These are phyloP conservation scores for Candida orba DNA, from an alignment of 805 yeast species.

Conservation along the genomic window DNA sequence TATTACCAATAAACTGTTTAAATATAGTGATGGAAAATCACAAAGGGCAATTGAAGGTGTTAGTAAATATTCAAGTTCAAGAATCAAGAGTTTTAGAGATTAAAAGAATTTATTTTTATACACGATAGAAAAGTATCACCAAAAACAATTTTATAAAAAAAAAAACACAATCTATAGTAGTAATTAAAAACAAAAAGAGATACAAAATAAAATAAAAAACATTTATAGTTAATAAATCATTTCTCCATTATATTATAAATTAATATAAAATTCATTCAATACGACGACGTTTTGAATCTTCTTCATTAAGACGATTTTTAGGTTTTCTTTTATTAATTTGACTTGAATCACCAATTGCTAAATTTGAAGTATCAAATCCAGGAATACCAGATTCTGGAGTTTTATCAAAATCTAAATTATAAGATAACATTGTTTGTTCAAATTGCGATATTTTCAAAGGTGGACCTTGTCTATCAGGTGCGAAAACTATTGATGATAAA, in stretches of 20 bases:
- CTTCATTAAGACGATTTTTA: constrained; percentile 25
- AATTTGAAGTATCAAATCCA: constrained; percentile 61
- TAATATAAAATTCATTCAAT: constrained; percentile 11
- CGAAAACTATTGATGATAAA: constrained; percentile 31
- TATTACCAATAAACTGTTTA: constrained; percentile 64
- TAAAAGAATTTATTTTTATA: too few relatives aligned
- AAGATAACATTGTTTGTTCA: constrained; percentile 40
- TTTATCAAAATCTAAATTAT: constrained; percentile 53
- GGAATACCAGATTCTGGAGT: constrained; percentile 67
- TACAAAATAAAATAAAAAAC: too few relatives aligned
- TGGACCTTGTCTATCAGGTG: constrained; percentile 23
- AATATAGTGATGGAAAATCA: constrained; percentile 20
- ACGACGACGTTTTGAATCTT: constrained; percentile 22
- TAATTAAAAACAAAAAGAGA: too few relatives aligned
- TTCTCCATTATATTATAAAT: too few relatives aligned
- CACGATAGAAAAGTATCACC: background rate
- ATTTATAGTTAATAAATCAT: too few relatives aligned
- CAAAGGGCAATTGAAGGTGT: constrained; percentile 14
- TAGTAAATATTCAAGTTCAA: constrained; percentile 19
- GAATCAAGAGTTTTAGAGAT: constrained; percentile 18
- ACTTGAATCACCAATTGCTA: constrained; percentile 48
- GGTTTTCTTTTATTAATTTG: constrained; percentile 32
- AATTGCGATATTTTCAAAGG: constrained; percentile 44
- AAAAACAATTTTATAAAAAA: background rate
- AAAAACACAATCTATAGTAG: background rate